These are phyloP conservation scores for Physocladia obscura DNA, from an alignment of 192 early-diverging fungal genomes.

Conservation along the genomic window DNA sequence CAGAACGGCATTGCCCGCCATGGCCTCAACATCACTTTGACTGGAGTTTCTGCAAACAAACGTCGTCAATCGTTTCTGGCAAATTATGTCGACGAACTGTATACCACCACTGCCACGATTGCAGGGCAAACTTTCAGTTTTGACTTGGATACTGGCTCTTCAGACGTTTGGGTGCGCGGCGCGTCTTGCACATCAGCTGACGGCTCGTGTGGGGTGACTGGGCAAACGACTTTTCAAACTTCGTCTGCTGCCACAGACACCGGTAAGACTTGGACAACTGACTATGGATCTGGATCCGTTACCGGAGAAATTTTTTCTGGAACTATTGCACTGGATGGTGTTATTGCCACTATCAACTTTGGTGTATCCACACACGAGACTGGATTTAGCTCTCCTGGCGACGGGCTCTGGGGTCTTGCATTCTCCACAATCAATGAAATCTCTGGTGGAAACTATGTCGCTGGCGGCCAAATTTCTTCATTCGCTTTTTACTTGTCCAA, in stretches of 20 bases:
- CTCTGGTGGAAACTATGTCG: background rate
- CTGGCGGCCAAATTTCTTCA: slow-evolving; percentile 25
- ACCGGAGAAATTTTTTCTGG: slow-evolving; percentile 26
- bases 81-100: slow-evolving; percentile 24
- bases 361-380: slow-evolving; percentile 16
- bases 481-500: slow-evolving; percentile 52
- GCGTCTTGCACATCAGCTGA: slow-evolving; percentile 30
- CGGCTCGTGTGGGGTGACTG: slow-evolving; percentile 28
- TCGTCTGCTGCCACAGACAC: background rate
- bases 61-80: background rate
- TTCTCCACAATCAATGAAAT: slow-evolving; percentile 36
- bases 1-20: background rate
- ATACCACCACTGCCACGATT: slow-evolving; percentile 17
- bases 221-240: background rate
- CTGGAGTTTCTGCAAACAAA: too few species aligned
- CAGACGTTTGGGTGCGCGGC: slow-evolving; percentile 40
- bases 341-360: slow-evolving; percentile 10
- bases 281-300: slow-evolving; percentile 33
- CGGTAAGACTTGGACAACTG: background rate
- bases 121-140: slow-evolving; percentile 27
- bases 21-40: background rate
- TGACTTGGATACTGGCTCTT: slow-evolving; percentile 40
- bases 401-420: slow-evolving; percentile 42
- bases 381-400: slow-evolving; percentile 21
- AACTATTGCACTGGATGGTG: slow-evolving; percentile 25